A percentile compares a stretch with the other conserved stretches of the same genome.
Conservation (phyloP, 768 basidiomycete species). For the Lentinula edodes region DNA sequence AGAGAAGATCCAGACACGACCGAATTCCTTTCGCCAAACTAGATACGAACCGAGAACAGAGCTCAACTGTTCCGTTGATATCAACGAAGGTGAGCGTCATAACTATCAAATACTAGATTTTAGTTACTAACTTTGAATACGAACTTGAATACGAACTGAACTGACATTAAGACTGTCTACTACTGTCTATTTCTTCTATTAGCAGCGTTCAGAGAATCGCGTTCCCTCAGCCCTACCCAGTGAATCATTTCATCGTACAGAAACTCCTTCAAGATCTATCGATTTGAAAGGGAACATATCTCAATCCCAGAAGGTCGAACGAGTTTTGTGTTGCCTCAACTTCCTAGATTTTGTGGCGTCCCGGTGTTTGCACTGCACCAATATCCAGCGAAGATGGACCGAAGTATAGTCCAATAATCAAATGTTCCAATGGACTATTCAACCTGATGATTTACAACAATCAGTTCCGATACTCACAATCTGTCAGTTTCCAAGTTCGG, state of each 20-base stretch:
- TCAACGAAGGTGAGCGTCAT: not conserved
- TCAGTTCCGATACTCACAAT: not conserved
- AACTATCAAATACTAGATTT: not conserved
- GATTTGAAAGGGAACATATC: not conserved
- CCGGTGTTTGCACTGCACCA: not conserved
- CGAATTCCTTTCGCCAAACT: not conserved
- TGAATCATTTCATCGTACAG: not conserved
- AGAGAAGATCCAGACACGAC: not conserved
- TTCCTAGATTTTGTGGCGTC: not conserved
- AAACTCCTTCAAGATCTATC: not conserved
- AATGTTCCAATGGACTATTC: not conserved
- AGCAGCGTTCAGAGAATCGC: not conserved
- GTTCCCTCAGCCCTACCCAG: not conserved
- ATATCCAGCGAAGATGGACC: not conserved
- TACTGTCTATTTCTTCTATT: not conserved
- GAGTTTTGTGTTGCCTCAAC: not conserved
- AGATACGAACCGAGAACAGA: not conserved
- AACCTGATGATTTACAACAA: not conserved
- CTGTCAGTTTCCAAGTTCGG: conserved; percentile 1
- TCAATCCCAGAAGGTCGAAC: not conserved
- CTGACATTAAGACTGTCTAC: not conserved
- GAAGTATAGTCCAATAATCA: not conserved
- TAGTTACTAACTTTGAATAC: not conserved
- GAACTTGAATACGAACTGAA: not conserved
- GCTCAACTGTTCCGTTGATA: not conserved